A percentile compares a stretch with the other conserved stretches of the same genome.
These are phyloP conservation scores for Micractinium conductrix DNA, from an alignment of 139 green algal genomes.

Conservation along the genomic window DNA sequence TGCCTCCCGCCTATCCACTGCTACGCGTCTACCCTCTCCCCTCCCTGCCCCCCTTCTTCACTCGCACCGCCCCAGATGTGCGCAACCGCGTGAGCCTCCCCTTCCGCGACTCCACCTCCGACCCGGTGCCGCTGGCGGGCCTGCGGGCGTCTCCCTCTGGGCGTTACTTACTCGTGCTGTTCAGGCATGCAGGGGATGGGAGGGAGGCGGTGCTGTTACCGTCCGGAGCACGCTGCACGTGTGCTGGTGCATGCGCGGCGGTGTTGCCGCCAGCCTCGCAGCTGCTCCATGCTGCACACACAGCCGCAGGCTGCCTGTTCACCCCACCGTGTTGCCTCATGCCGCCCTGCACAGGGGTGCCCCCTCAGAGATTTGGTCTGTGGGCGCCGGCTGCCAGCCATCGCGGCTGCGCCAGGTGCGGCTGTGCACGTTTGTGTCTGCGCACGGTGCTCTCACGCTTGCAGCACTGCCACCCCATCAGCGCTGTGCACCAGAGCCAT, in stretches of 20 bases:
- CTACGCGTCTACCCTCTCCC: too few species aligned
- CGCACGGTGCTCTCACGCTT: too few species aligned
- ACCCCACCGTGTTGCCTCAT: background rate
- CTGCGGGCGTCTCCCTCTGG: constrained; percentile 72
- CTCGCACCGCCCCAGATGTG: background rate
- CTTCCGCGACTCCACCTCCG: constrained; percentile 50
- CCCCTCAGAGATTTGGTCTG: constrained; percentile 82
- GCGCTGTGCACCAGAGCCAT: too few species aligned
- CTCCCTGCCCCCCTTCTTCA: background rate
- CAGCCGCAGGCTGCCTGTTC: background rate
- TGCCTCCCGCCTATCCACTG: too few species aligned
- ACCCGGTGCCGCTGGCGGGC: constrained; percentile 63
- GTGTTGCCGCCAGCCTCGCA: background rate
- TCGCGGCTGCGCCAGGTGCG: constrained; percentile 58
- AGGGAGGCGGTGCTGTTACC: too few species aligned
- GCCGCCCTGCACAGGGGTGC: constrained; percentile 50
- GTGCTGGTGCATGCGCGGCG: background rate
- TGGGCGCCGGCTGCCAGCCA: constrained; percentile 40
- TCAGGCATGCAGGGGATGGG: constrained; percentile 42
- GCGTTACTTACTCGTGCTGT: constrained; percentile 73
- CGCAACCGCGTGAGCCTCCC: constrained; percentile 32
- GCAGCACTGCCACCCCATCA: too few species aligned
- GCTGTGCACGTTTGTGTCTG: too few species aligned
- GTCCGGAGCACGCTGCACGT: too few species aligned
- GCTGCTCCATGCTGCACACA: background rate